phyloP scores from a whole-genome alignment of 2,329 filamentous ascomycete species.

The Botrytis deweyae region DNA sequence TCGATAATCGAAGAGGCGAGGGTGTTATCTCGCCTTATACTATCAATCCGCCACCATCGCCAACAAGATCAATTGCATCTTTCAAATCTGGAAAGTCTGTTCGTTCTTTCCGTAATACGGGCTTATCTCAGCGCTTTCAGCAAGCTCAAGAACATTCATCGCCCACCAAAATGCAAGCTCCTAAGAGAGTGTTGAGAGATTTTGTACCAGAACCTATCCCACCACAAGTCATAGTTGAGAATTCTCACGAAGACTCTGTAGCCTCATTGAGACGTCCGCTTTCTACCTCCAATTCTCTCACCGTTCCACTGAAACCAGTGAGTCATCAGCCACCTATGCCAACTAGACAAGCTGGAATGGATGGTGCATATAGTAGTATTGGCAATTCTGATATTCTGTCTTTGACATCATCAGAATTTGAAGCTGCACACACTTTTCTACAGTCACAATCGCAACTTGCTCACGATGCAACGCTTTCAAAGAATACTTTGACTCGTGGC shows the following conservation, averaged over 20 bases:
- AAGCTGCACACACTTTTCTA: constrained; percentile 10
- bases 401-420: constrained; percentile 8
- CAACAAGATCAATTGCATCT: constrained; percentile 34
- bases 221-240: not conserved
- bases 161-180: constrained; percentile 27
- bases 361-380: constrained; percentile 18
- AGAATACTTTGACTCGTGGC: constrained; percentile 24
- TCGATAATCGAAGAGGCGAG: not conserved
- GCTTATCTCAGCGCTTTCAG: constrained; percentile 7
- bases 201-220: constrained; percentile 7
- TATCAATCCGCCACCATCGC: constrained; percentile 32
- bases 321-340: not conserved
- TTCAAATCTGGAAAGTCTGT: constrained; percentile 28
- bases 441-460: constrained; percentile 1
- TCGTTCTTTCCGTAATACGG: constrained; percentile 18
- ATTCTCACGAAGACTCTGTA: constrained; percentile 10
- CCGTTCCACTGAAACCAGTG: constrained; percentile 13
- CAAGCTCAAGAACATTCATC: constrained; percentile 24
- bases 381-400: constrained; percentile 6
- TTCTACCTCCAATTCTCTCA: not conserved
- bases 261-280: not conserved
- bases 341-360: constrained; percentile 3
- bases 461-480: not conserved
- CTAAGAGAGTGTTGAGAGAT: constrained; percentile 22
- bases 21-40: constrained; percentile 35